A percentile compares a stretch with the other conserved stretches of the same genome.
Conservation (phyloP, 768 basidiomycete species). For the Paxillus ammoniavirescens region DNA sequence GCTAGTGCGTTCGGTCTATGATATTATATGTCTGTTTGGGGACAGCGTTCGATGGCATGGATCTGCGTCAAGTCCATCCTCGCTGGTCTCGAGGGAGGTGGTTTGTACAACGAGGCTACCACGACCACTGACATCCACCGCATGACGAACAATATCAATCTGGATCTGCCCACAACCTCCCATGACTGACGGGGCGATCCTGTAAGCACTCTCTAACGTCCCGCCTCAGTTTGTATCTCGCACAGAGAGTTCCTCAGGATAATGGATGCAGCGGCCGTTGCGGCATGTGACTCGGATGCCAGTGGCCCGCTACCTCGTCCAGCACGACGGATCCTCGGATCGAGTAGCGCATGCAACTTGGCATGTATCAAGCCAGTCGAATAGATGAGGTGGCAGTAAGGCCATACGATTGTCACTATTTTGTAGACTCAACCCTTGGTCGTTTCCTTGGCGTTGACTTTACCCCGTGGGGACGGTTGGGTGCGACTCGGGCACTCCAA, state of each 20-base stretch:
- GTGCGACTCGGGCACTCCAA: slow-evolving; percentile 78
- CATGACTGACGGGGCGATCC: slow-evolving; percentile 85
- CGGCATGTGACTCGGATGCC: too few relatives aligned
- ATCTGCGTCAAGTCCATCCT: slow-evolving; percentile 63
- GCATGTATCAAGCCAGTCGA: slow-evolving; percentile 81
- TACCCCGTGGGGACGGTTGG: slow-evolving; percentile 33
- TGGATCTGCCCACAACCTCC: slow-evolving; percentile 68
- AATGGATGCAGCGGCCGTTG: slow-evolving; percentile 90
- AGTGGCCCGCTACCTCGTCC: slow-evolving; percentile 94
- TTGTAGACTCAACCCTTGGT: slow-evolving; percentile 47
- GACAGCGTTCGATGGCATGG: background rate
- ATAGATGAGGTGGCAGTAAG: slow-evolving; percentile 63
- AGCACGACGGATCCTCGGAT: slow-evolving; percentile 91
- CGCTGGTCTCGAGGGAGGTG: slow-evolving; percentile 91
- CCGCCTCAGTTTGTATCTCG: background rate
- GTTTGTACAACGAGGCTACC: slow-evolving; percentile 86
- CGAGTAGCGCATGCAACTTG: slow-evolving; percentile 94
- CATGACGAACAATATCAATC: slow-evolving; percentile 84
- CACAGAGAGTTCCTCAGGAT: slow-evolving; percentile 49
- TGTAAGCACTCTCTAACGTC: slow-evolving; percentile 40
- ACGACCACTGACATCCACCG: slow-evolving; percentile 72
- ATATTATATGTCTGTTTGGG: background rate
- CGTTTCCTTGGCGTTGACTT: background rate
- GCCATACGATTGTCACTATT: slow-evolving; percentile 80
- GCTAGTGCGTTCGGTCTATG: slow-evolving; percentile 54